phyloP scores from a whole-genome alignment of 2,329 filamentous ascomycete species.

The Fusarium sp. region DNA sequence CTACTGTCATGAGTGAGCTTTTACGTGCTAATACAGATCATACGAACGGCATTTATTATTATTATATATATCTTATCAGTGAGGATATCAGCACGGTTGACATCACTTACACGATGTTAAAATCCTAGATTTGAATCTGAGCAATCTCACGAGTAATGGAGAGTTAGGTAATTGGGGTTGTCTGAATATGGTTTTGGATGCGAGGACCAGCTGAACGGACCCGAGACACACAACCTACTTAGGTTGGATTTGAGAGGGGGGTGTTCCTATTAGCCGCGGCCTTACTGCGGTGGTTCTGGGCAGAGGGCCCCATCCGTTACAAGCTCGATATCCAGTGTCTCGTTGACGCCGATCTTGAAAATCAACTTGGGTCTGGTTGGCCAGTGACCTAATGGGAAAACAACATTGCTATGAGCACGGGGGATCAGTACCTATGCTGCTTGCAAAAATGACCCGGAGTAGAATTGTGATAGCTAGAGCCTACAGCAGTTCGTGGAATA shows the following conservation, averaged over 20 bases:
- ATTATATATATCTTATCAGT: not conserved
- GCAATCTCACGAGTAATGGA: conserved; percentile 23
- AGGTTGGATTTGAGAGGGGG: conserved; percentile 5
- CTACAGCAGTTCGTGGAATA: conserved; percentile 4
- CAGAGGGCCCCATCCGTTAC: conserved; percentile 30
- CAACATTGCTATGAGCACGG: not conserved
- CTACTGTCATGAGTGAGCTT: not conserved
- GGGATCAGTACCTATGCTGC: not conserved
- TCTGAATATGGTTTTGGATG: conserved; percentile 27
- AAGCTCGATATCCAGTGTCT: conserved; percentile 42
- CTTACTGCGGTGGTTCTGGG: conserved; percentile 43
- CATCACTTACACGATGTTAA: conserved; percentile 12
- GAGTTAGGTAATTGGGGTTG: conserved; percentile 24
- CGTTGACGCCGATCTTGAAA: conserved; percentile 44
- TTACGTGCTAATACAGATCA: not conserved
- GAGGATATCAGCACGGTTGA: not conserved
- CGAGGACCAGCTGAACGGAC: conserved; percentile 25
- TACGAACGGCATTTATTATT: too few relatives aligned
- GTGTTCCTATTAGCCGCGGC: conserved; percentile 39
- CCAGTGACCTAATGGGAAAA: conserved; percentile 10
- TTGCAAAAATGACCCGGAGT: not conserved
- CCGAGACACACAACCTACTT: conserved; percentile 3
- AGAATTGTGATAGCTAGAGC: not conserved
- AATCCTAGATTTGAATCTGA: conserved; percentile 7
- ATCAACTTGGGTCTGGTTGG: conserved; percentile 31